Evolutionary conservation across 495 filamentous ascomycete genomes (phyloP), one percentile per base, ranked within the genome.

Genomic region (Aspergillus panamensis): DNA sequence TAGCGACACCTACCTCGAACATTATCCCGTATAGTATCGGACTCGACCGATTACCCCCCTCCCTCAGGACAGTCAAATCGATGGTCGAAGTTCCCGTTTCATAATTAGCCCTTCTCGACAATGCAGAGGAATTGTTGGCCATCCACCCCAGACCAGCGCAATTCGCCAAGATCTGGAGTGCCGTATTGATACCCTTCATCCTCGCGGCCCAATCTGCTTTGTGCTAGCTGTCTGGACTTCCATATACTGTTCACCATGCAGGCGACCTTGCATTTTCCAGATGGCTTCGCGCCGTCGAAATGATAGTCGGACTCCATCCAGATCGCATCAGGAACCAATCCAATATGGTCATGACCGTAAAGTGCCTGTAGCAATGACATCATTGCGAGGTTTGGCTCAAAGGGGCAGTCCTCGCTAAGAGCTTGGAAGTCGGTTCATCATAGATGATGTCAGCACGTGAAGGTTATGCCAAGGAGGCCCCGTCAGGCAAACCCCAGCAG

Each of bases 11-110:
- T 57, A 77, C 77, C 73, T 85, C 82, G 53, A 84, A 85, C 80
- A 85, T 84, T 30, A 82, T 67, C 14, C 83, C 83, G 68, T 84
- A 84, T 21, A 80, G 72, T n/a, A 79, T 60, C 2, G 81, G 75
- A 53, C 77, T 80, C 1, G 80, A 81, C 20, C 69, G 67, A 69
- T 84, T 84, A 3, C 80, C 81, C 1, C 77, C 78, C n/a, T 74
- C 72, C 21, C 58, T 71, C 3, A 62, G 47, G 29, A 62, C 55
- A 0, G 54, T 62, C n/a, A 62, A 45, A 14, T 57, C 48, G 30
- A 57, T 19, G 10, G 44, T 7, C 17, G 17, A 14, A 7, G 40
- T n/a, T 16, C 33, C 33, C 0, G 45, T 1, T 9, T 13, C 25
- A 48, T 48, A 1, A 29, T 30, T 48, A 8, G 8, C 21, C n/a